phyloP scores from a whole-genome alignment of 495 filamentous ascomycete genomes.

The Penicillium paxilli region DNA sequence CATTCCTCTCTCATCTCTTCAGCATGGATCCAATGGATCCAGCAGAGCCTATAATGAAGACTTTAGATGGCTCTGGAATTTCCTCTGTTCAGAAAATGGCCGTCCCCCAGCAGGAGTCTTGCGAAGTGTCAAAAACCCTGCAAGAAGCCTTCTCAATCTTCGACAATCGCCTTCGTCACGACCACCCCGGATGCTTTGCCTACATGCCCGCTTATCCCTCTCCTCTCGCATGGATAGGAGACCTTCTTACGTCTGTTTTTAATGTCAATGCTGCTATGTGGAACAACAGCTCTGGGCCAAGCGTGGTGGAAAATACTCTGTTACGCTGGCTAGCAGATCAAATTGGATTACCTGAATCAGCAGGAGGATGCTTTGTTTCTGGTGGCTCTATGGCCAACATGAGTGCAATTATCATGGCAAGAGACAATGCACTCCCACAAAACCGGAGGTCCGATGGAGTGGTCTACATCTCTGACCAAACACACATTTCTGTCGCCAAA shows the following conservation, averaged over 20 bases:
- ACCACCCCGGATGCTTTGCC: not conserved
- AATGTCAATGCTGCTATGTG: not conserved
- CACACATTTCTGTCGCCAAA: constrained; percentile 26
- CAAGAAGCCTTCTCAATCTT: not conserved
- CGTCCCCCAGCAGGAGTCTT: not conserved
- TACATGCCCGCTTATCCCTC: not conserved
- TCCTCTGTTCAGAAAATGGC: not conserved
- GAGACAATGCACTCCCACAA: constrained; percentile 16
- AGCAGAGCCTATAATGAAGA: not conserved
- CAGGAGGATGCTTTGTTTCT: constrained; percentile 25
- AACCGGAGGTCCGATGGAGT: constrained; percentile 7
- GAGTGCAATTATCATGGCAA: constrained; percentile 19
- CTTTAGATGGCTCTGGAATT: not conserved
- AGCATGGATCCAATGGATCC: not conserved
- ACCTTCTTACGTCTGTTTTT: not conserved
- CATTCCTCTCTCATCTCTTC: not conserved
- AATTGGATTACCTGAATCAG: constrained; percentile 11
- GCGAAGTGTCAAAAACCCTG: not conserved
- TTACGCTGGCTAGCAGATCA: constrained; percentile 17
- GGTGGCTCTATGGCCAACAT: constrained; percentile 31
- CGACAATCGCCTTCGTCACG: not conserved
- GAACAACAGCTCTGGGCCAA: not conserved
- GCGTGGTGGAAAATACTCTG: not conserved
- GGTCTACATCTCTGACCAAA: constrained; percentile 25
- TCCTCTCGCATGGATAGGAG: not conserved